These are phyloP conservation scores for Eucalyptus erythrocorys DNA, from an alignment of 345 rosid genomes.

Conservation along the genomic window DNA sequence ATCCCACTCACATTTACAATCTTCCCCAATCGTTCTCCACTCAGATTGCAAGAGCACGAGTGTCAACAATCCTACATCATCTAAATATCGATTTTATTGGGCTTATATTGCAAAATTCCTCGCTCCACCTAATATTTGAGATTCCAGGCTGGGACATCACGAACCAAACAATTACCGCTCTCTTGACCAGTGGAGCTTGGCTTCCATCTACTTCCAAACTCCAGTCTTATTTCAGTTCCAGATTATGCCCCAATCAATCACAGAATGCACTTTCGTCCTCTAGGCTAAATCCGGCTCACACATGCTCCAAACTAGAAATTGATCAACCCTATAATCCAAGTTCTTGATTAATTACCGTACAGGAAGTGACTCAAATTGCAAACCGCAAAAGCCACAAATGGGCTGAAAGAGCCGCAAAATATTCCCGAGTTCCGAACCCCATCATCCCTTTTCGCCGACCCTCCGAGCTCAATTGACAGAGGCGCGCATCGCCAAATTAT, in stretches of 20 bases:
- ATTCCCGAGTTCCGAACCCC: background rate
- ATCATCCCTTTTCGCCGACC: background rate
- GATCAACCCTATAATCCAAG: background rate
- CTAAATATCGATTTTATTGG: background rate
- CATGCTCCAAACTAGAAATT: background rate
- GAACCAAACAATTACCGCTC: background rate
- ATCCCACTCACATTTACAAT: background rate
- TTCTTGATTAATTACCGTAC: background rate
- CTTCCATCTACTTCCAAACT: background rate
- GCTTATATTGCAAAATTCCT: background rate
- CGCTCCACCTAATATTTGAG: background rate
- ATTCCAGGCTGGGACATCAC: background rate
- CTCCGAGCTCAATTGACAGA: background rate
- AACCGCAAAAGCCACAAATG: background rate
- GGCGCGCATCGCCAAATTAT: background rate
- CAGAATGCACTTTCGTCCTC: background rate
- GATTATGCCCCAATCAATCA: background rate
- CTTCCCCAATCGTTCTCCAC: background rate
- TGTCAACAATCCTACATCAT: background rate
- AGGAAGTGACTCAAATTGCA: background rate
- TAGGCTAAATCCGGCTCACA: background rate
- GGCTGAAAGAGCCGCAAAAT: background rate
- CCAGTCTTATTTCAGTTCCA: background rate
- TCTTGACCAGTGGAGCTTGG: background rate
- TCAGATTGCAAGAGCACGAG: background rate